Evolutionary conservation across 2,329 filamentous ascomycete species (phyloP).

Genomic region (Colletotrichum falcatum): DNA sequence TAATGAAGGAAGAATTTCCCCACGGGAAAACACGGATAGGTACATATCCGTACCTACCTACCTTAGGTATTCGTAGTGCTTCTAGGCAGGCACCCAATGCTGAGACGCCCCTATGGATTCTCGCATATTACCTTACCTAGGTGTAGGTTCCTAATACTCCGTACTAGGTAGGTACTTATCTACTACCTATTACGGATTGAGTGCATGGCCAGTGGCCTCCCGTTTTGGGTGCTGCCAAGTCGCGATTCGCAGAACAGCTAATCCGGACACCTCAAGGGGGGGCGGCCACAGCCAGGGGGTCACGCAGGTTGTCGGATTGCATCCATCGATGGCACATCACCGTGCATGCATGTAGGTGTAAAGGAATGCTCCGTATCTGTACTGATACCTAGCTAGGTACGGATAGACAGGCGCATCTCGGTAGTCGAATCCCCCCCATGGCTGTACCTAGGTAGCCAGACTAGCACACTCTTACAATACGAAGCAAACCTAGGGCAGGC

Average conservation of each 20-base stretch:
- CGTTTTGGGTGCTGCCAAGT: not conserved
- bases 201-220: not conserved
- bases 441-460: not conserved
- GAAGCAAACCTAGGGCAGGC: not conserved
- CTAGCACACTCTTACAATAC: not conserved
- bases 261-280: not conserved
- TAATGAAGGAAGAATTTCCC: not conserved
- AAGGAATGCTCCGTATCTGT: too few relatives aligned
- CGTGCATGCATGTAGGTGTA: slow-evolving; percentile 1
- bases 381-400: too few relatives aligned
- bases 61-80: too few relatives aligned
- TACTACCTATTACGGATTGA: too few relatives aligned
- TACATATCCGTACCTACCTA: too few relatives aligned
- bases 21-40: too few relatives aligned
- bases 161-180: too few relatives aligned
- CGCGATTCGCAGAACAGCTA: not conserved
- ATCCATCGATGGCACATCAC: slow-evolving; percentile 1
- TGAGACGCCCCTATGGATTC: too few relatives aligned
- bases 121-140: too few relatives aligned
- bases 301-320: not conserved
- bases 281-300: not conserved
- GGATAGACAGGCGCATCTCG: not conserved
- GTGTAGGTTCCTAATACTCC: too few relatives aligned
- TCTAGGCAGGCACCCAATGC: too few relatives aligned
- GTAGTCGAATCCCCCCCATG: not conserved